phyloP scores from a whole-genome alignment of 345 rosid genomes.

The Noccaea bulbosa region DNA sequence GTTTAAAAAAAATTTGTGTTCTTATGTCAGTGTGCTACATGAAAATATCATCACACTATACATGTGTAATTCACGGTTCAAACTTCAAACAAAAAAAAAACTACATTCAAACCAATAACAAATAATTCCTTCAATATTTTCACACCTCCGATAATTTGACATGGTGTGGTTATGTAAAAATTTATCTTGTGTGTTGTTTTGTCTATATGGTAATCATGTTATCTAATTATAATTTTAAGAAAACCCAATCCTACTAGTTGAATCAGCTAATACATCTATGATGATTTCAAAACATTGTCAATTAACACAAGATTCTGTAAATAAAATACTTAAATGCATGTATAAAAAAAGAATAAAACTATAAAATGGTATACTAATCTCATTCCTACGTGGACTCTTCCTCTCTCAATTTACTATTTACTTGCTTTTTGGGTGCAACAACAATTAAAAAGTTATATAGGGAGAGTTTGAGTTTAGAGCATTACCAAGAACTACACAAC shows the following conservation, averaged over 20 bases:
- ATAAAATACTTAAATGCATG: not conserved
- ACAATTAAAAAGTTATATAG: slow-evolving; percentile 48
- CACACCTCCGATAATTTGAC: not conserved
- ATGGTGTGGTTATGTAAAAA: not conserved
- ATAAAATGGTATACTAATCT: not conserved
- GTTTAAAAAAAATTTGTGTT: no score
- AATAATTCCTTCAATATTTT: not conserved
- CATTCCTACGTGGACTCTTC: slow-evolving; percentile 36
- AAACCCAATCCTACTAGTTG: not conserved
- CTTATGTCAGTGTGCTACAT: no score
- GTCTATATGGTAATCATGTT: not conserved
- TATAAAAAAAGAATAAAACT: not conserved
- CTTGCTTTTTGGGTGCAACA: slow-evolving; percentile 70
- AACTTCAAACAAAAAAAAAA: not conserved
- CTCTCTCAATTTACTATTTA: slow-evolving; percentile 36
- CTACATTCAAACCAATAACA: not conserved
- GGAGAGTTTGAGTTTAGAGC: slow-evolving; percentile 11
- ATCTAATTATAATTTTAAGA: not conserved
- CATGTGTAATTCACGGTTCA: slow-evolving; percentile 18
- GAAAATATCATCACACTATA: not conserved
- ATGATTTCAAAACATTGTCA: not conserved
- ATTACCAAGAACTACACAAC: slow-evolving; percentile 40
- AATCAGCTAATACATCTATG: not conserved
- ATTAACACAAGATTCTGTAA: no score
- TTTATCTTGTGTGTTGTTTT: no score